Evolutionary conservation across 1,139 yeast genomes (phyloP), one percentile per base, ranked within the genome.

Genomic region (Suhomyces maxii): DNA sequence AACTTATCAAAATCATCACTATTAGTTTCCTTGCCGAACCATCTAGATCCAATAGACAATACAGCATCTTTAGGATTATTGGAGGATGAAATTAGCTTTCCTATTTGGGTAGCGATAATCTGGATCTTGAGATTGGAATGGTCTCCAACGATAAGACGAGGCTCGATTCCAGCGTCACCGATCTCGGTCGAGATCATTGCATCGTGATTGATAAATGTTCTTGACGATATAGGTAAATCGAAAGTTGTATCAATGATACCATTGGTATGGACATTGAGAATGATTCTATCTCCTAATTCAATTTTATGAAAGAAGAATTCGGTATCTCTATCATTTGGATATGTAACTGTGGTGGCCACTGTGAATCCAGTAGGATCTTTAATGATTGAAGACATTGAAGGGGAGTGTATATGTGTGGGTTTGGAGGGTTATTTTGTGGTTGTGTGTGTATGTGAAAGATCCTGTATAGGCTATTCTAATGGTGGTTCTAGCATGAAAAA

Each of bases 231-330:
- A 1, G 78, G 77, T 8, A 75, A 55, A 39, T 71, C 73, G 46
- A 70, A 69, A 0, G 79, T 72, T 11, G 77, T 65, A 53, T 74
- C 79, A 53, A 69, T 65, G 7, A 68, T 61, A 0, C 77, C 77
- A 53, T 73, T 60, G 35, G 67, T 61, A 33, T 67, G 61, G 8
- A 75, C 58, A 46, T 73, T 73, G 44, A 74, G 44, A 12, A 75
- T 63, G 41, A 67, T 57, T 43, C 66, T 65, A 48, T 74, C 74
- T 1, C 53, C 64, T 6, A 67, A 56, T 34, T 68, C 71, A n/a
- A 75, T 52, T 46, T 62, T 64, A 48, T 71, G 78, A 57, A 74
- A 72, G 34, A 57, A 54, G 40, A 71, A 60, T 28, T 50, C 53
- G 11, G 51, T 42, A 36, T 58, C 62, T 2, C 53, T 46, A 30